Evolutionary conservation across 352 stramenopile genomes (phyloP), one percentile per base, ranked within the genome.

Genomic region (Blastocystis sp.): DNA sequence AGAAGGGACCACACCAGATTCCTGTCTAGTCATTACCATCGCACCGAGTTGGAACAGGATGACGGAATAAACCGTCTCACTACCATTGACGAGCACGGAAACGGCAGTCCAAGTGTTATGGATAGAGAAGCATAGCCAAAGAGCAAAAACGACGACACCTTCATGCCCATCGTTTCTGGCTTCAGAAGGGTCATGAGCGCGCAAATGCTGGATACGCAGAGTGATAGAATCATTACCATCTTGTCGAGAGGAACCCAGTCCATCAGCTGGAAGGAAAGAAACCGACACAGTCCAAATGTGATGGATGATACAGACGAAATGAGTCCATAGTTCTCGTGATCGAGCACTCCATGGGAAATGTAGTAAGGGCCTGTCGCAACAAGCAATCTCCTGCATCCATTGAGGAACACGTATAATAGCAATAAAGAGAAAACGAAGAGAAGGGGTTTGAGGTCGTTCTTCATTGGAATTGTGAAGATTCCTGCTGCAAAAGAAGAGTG

Each of bases 1-100:
- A 79, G 34, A 43, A 79, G 43, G 10, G 69, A 79, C 28, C 24
- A 79, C 21, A 79, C 19, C 14, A 79, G 43, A 64, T 54, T 79
- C 11, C 43, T 40, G 14, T 63, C 69, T 79, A 62, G 43, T 21
- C 7, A 45, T 14, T 1, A 79, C 11, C 9, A 21, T 21, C 17
- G 21, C 40, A 60, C 17, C 54, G 17, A n/a, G 28, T n/a, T 17
- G 14, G n/a, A 59, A 79, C 69, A 79, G 38, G 21, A n/a, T 2
- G 69, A 45, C 40, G 34, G 14, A 34, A 79, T 79, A 34, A n/a
- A 79, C 28, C 63, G 21, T 62, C 43, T 17, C 21, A 79, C 43
- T 7, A 79, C 43, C 28, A 61, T 61, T 34, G 69, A 79, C 0
- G 69, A 79, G 24, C 69, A 79, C 24, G 69, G 69, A 79, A 79